phyloP scores from a whole-genome alignment of 2,329 filamentous ascomycete genomes.

The Ampelomyces quisqualis region DNA sequence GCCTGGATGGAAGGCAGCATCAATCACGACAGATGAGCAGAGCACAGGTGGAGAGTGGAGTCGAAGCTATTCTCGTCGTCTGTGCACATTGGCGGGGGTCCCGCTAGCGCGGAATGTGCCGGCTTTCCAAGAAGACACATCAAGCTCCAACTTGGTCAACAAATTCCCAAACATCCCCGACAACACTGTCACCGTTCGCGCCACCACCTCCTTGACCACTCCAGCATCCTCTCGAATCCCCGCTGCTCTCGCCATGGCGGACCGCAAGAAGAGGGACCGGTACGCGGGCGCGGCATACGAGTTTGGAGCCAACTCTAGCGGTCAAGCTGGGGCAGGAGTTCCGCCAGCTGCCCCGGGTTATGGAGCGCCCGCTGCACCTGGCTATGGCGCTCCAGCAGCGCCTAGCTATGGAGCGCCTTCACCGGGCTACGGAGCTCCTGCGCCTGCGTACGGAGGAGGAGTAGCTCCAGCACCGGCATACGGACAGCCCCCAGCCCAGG shows the following conservation, averaged over 20 bases:
- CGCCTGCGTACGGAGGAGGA: constrained; percentile 42
- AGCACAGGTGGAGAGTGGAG: not conserved
- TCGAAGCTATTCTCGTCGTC: not conserved
- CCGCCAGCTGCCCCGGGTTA: constrained; percentile 21
- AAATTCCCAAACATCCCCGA: constrained; percentile 21
- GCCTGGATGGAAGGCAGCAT: constrained; percentile 13
- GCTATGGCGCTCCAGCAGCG: constrained; percentile 45
- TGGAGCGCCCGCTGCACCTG: constrained; percentile 37
- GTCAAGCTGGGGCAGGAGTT: constrained; percentile 51
- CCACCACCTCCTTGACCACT: constrained; percentile 11
- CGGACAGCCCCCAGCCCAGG: constrained; percentile 52
- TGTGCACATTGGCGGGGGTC: constrained; percentile 25
- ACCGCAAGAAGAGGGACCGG: constrained; percentile 81
- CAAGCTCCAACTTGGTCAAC: constrained; percentile 29
- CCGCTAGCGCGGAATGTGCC: constrained; percentile 32
- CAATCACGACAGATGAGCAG: no score
- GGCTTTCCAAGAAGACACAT: constrained; percentile 42
- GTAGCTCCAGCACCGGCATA: constrained; percentile 30
- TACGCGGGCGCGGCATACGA: constrained; percentile 96
- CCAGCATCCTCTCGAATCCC: constrained; percentile 8
- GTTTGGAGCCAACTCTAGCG: constrained; percentile 82
- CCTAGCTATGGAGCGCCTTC: constrained; percentile 40
- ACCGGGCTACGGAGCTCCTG: constrained; percentile 39
- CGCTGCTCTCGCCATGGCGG: constrained; percentile 33
- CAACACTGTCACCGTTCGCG: constrained; percentile 12